Base-by-base conservation (phyloP, 2,329 filamentous ascomycete species). In the Pseudogymnoascus sp. region DNA sequence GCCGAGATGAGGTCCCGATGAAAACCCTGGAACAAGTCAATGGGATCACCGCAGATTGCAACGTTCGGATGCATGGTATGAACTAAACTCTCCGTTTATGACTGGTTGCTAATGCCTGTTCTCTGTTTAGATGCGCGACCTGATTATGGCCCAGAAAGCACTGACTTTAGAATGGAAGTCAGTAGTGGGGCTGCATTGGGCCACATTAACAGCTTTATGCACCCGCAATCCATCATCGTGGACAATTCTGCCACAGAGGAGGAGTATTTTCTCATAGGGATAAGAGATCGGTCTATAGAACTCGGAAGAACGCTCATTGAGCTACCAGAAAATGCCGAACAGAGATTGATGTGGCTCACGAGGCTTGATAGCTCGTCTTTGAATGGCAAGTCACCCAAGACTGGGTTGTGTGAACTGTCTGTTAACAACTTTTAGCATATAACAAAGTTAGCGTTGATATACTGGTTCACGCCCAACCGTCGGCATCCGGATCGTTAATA, bases 391-490 rank as follows among this genome's bases (percentile, higher is more conserved):
- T 65, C 65, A 66, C 56, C 42, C 37, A 61, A 19, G 6, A 19
- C n/a, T 10, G 15, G 10, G 4, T 62, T 29, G 7, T 64, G 13
- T 46, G 37, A 65, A 23, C 62, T 68, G 61, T 17, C n/a, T 64
- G 53, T 69, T 73, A 65, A 71, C 67, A 56, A 66, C 59, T 26
- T 44, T 23, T 71, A 88, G 88, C 83, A 35, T 97, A 93, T 93
- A 87, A 93, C 72, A 83, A 85, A 56, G 80, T 90, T 4, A 85
- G 82, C 38, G 81, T 97, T 65, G 91, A 97, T 67, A 90, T 99
- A 62, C 75, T 97, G 11, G 84, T 97, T 7, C 90, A 96, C 64
- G 91, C 90, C 1, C 83, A 86, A 6, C 77, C 85, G 2, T 81
- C 82, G 7, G 87, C 88, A 19, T 88, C 90, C 2, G 92, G 90